These are phyloP conservation scores for Penicillium sp. DNA, from an alignment of 2,329 filamentous ascomycete genomes.

Conservation along the genomic window DNA sequence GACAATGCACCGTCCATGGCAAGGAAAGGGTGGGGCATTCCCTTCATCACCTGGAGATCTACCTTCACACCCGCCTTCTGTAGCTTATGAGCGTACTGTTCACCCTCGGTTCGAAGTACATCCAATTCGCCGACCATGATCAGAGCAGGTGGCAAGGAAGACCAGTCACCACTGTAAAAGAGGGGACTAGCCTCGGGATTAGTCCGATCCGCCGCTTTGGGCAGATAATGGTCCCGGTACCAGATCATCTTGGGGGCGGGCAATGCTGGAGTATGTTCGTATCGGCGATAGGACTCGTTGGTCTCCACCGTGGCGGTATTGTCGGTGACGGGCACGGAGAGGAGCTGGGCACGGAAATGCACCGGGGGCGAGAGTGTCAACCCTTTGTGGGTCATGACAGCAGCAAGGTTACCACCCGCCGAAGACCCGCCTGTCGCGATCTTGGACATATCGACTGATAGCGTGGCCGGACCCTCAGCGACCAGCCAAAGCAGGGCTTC, in stretches of 20 bases:
- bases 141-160: conserved; percentile 50
- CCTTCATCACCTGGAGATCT: conserved; percentile 52
- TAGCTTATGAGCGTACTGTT: conserved; percentile 52
- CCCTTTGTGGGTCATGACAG: conserved; percentile 54
- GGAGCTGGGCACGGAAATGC: conserved; percentile 50
- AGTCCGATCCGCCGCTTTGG: conserved; percentile 45
- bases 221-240: conserved; percentile 60
- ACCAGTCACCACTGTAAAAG: conserved; percentile 52
- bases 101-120: conserved; percentile 55
- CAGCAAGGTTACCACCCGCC: conserved; percentile 54
- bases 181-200: conserved; percentile 56
- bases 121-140: conserved; percentile 57
- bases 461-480: conserved; percentile 33
- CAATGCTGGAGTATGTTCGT: conserved; percentile 53
- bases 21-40: conserved; percentile 59
- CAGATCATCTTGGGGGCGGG: conserved; percentile 59
- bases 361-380: conserved; percentile 39
- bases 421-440: conserved; percentile 53
- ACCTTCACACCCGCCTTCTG: conserved; percentile 47
- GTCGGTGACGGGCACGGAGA: conserved; percentile 59
- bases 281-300: conserved; percentile 51
- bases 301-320: conserved; percentile 52
- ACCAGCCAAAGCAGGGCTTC: conserved; percentile 53
- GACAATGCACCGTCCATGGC: conserved; percentile 57
- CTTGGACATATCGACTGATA: conserved; percentile 45